Evolutionary conservation across 1,284 basidiomycete genomes (phyloP), one percentile per base, ranked within the genome.

Genomic region (Polyporus tsugae): DNA sequence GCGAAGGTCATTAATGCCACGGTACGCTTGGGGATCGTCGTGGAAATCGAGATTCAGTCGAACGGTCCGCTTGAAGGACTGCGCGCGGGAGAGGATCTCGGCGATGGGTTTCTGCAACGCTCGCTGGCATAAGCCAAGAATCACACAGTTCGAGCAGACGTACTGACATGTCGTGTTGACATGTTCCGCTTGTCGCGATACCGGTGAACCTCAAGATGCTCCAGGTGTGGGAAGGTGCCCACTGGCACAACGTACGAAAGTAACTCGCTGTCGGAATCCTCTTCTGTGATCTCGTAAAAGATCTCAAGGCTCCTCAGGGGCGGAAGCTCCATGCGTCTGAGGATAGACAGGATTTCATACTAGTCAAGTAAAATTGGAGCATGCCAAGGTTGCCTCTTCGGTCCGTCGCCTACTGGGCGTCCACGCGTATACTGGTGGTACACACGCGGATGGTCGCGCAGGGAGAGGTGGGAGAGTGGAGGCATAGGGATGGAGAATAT

Each of bases 1-100:
- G 17, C 57, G 63, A 9, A 6, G 25, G 13, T 7, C 6, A 1
- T 7, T 7, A 19, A 25, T n/a, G 15, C 15, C 1, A 15, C 64
- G 57, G 19, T 61, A 65, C 6, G 58, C 22, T 6, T 49, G 46
- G n/a, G 60, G 65, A 33, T 62, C 60, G 33, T 66, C 52, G 39
- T 35, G 52, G 41, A 62, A 66, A 33, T 66, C 60, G 52, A 66
- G 65, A 13, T 62, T 62, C 38, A 62, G 65, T 1, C 53, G 60
- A 29, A 57, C 33, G 9, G 38, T 44, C 29, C 41, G 60, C 35
- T n/a, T n/a, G n/a, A 58, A 22, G 1, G 52, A 55, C 15, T 22
- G 15, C 13, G 17, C 25, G 15, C 29, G 29, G 15, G 52, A 17
- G 52, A 55, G 52, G 29, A 55, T 29, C 29, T 17, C 11, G 29